A percentile compares a stretch with the other conserved stretches of the same genome.
These are phyloP conservation scores for Aspergillus ochraceoroseus DNA, from an alignment of 2,329 filamentous ascomycete species.

Conservation along the genomic window DNA sequence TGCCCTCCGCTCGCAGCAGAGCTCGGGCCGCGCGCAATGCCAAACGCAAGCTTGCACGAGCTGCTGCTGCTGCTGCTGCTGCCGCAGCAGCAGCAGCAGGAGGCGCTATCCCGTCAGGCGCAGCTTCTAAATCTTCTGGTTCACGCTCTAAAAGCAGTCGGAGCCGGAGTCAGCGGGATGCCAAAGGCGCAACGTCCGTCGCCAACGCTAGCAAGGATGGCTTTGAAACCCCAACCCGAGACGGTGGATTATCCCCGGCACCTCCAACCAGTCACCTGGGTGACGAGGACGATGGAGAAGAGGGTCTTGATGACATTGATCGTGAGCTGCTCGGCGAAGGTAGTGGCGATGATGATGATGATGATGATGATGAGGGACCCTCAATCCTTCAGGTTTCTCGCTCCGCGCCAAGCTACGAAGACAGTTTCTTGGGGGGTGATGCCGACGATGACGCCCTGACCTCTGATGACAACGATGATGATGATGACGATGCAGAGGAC, in stretches of 20 bases:
- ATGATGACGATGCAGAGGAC: slow-evolving; percentile 28
- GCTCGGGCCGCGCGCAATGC: slow-evolving; percentile 26
- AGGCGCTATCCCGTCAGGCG: no score
- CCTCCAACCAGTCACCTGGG: slow-evolving; percentile 13
- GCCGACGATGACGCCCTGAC: slow-evolving; percentile 25
- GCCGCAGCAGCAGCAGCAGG: slow-evolving; percentile 22
- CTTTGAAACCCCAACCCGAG: slow-evolving; percentile 25
- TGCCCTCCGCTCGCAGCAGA: slow-evolving; percentile 22
- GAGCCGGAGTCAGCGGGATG: slow-evolving; percentile 21
- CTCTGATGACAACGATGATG: slow-evolving; percentile 30
- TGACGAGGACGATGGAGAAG: slow-evolving; percentile 31
- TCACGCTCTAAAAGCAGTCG: slow-evolving; percentile 27
- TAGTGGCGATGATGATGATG: slow-evolving; percentile 35
- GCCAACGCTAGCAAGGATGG: slow-evolving; percentile 15
- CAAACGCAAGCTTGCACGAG: slow-evolving; percentile 29
- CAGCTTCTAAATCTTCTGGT: slow-evolving; percentile 18
- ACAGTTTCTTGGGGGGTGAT: slow-evolving; percentile 26
- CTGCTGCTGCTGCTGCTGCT: slow-evolving; percentile 20
- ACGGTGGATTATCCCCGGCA: slow-evolving; percentile 22
- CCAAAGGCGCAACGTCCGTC: slow-evolving; percentile 11
- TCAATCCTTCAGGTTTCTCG: slow-evolving; percentile 20
- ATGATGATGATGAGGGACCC: slow-evolving; percentile 34
- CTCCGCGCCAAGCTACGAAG: slow-evolving; percentile 24
- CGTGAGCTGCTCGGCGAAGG: slow-evolving; percentile 37
- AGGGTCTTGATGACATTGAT: slow-evolving; percentile 36